phyloP scores from a whole-genome alignment of 116 monocot species.

The Cymodocea nodosa region DNA sequence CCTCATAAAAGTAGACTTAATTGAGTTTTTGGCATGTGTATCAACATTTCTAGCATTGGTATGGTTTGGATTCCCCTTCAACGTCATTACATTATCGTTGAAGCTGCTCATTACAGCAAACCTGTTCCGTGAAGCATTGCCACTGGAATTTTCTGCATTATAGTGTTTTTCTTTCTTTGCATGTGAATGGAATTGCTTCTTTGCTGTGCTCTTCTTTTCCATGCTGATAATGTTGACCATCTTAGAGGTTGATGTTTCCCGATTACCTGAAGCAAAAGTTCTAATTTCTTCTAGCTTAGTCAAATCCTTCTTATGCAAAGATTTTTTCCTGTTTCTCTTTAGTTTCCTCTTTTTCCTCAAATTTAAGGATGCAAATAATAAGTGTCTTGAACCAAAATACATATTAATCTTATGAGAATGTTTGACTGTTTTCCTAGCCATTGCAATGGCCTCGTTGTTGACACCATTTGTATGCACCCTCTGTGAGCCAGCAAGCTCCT shows the following conservation, averaged over 20 bases:
- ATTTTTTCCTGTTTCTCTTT: slow-evolving; percentile 31
- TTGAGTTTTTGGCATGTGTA: neutral
- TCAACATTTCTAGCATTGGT: slow-evolving; percentile 7
- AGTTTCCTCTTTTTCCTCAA: slow-evolving; percentile 30
- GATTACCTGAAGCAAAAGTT: slow-evolving; percentile 8
- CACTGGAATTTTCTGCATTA: neutral
- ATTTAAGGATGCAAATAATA: slow-evolving; percentile 35
- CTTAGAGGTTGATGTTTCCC: slow-evolving; percentile 40
- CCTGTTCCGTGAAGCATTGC: neutral
- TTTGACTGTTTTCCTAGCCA: slow-evolving; percentile 31
- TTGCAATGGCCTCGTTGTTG: slow-evolving; percentile 6
- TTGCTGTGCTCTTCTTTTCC: neutral
- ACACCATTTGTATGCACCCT: neutral
- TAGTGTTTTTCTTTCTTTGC: neutral
- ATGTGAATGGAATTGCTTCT: slow-evolving; percentile 1
- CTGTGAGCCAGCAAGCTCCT: neutral
- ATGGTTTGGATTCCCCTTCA: slow-evolving; percentile 1
- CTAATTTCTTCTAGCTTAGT: slow-evolving; percentile 7
- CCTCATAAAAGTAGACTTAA: neutral
- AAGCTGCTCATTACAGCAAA: neutral
- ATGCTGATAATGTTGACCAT: slow-evolving; percentile 1
- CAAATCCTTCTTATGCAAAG: slow-evolving; percentile 7
- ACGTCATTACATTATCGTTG: neutral
- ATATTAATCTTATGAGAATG: slow-evolving; percentile 11
- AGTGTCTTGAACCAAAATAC: slow-evolving; percentile 40